A percentile compares a stretch with the other conserved stretches of the same genome.
These are phyloP conservation scores for Aspergillus sparsus DNA, from an alignment of 495 filamentous ascomycete genomes.

Conservation along the genomic window DNA sequence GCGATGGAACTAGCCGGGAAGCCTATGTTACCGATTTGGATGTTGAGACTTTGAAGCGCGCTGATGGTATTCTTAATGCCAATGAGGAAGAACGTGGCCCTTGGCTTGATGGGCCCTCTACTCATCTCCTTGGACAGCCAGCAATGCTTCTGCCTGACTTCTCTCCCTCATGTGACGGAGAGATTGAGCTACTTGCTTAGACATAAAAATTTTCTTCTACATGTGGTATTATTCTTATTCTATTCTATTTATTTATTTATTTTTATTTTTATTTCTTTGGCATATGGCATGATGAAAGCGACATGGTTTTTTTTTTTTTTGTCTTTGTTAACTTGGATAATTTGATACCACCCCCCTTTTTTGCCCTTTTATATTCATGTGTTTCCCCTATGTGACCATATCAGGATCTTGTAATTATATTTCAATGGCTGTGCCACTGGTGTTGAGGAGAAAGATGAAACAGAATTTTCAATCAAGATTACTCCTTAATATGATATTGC, in stretches of 20 bases:
- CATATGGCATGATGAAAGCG: constrained; percentile 26
- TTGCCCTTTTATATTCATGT: constrained; percentile 8
- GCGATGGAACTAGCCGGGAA: constrained; percentile 54
- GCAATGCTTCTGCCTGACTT: constrained; percentile 38
- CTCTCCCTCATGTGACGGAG: constrained; percentile 35
- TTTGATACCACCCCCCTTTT: constrained; percentile 26
- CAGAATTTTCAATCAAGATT: not conserved
- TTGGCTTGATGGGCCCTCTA: constrained; percentile 56
- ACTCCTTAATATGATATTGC: not conserved
- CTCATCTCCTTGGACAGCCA: constrained; percentile 45
- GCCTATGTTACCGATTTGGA: constrained; percentile 92
- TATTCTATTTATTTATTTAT: constrained; percentile 9
- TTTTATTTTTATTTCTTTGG: not conserved
- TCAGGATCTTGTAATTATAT: constrained; percentile 19
- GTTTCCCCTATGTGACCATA: constrained; percentile 4
- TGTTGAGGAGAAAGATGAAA: constrained; percentile 9
- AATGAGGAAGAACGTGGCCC: constrained; percentile 82
- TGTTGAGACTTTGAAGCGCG: constrained; percentile 82
- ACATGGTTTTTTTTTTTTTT: constrained; percentile 9
- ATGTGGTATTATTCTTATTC: constrained; percentile 17
- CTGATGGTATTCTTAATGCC: constrained; percentile 73
- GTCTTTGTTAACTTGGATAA: constrained; percentile 16
- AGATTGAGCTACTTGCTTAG: constrained; percentile 44
- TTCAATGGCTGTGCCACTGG: constrained; percentile 19
- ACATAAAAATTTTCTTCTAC: constrained; percentile 14